phyloP scores from a whole-genome alignment of 345 rosid genomes.

The Eucalyptus melliodora region DNA sequence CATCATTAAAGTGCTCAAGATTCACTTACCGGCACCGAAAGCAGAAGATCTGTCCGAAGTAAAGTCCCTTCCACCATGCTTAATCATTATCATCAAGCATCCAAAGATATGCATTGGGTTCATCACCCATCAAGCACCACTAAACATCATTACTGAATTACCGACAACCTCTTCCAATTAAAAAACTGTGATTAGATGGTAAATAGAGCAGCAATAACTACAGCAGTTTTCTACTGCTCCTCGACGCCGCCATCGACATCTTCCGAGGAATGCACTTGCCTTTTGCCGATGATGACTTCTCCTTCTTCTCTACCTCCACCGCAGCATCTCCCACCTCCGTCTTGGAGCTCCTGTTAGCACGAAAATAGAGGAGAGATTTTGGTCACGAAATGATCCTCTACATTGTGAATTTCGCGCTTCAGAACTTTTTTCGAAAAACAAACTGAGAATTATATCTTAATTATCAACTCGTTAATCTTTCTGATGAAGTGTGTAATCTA shows the following conservation, averaged over 20 bases:
- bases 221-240: conserved; percentile 17
- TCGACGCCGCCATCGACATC: conserved; percentile 30
- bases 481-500: not conserved
- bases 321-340: not conserved
- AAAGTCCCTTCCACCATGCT: not conserved
- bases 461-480: not conserved
- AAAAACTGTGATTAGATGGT: not conserved
- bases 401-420: not conserved
- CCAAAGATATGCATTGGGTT: not conserved
- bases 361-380: not conserved
- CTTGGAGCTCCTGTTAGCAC: conserved; percentile 15
- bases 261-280: conserved; percentile 66
- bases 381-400: not conserved
- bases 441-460: not conserved
- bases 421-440: not conserved
- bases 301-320: conserved; percentile 10
- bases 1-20: not conserved
- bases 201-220: not conserved
- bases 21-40: not conserved
- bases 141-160: not conserved
- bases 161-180: not conserved
- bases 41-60: not conserved
- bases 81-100: not conserved
- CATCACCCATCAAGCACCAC: not conserved
- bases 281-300: conserved; percentile 10